Percentiles rank a stretch among this genome's conserved stretches.
Evolutionary conservation across 345 rosid species (phyloP).

Genomic region (Boechera stricta): DNA sequence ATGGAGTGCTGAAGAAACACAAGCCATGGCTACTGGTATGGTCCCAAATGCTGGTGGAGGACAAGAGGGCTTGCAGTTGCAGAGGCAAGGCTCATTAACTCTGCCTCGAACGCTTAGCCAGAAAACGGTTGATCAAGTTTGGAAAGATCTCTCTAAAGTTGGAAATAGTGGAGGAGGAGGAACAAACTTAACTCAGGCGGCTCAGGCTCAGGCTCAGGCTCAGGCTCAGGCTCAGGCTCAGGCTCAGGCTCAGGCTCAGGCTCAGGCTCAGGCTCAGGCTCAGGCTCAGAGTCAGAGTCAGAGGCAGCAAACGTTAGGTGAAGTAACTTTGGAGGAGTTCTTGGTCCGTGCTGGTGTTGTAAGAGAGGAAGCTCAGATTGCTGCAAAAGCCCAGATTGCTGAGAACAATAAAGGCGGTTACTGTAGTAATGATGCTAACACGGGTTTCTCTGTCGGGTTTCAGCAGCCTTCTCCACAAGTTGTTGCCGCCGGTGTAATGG

Average conservation of each 20-base stretch:
- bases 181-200: constrained; percentile 27
- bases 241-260: constrained; percentile 33
- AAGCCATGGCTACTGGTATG: constrained; percentile 52
- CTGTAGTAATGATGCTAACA: constrained; percentile 51
- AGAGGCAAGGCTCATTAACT: constrained; percentile 89
- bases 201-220: constrained; percentile 37
- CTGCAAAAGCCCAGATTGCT: constrained; percentile 42
- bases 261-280: constrained; percentile 28
- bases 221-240: constrained; percentile 35
- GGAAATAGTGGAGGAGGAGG: constrained; percentile 48
- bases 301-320: constrained; percentile 85
- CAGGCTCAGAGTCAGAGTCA: constrained; percentile 37
- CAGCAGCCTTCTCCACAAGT: constrained; percentile 53
- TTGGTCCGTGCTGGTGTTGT: constrained; percentile 88
- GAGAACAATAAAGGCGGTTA: constrained; percentile 45
- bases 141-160: constrained; percentile 75
- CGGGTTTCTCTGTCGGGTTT: constrained; percentile 57
- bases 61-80: constrained; percentile 64
- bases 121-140: constrained; percentile 92
- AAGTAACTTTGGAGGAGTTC: constrained; percentile 94
- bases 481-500: constrained; percentile 48
- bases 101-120: constrained; percentile 86
- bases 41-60: constrained; percentile 35
- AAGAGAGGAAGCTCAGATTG: constrained; percentile 66
- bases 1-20: constrained; percentile 85